phyloP scores from a whole-genome alignment of 306 rosid species.

The Begonia masoniana region DNA sequence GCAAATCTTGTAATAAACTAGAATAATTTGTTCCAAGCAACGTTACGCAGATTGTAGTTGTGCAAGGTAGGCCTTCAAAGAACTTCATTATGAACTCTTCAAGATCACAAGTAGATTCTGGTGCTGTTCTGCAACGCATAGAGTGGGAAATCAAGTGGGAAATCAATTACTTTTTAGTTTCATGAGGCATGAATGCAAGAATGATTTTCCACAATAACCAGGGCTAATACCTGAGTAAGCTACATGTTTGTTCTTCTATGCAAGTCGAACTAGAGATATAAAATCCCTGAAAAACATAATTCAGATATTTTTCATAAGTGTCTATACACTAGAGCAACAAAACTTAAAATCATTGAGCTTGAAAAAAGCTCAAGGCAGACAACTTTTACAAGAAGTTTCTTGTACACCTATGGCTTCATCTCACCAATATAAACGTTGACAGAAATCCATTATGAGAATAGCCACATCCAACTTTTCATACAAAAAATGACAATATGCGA shows the following conservation, averaged over 20 bases:
- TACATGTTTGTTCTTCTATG: conserved; percentile 19
- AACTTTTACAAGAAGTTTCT: too few species aligned
- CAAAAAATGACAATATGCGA: too few species aligned
- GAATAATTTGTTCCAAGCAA: conserved; percentile 54
- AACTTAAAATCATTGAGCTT: too few species aligned
- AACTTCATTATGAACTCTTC: conserved; percentile 45
- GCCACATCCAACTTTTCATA: too few species aligned
- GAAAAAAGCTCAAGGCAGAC: too few species aligned
- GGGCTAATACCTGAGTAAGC: conserved; percentile 35
- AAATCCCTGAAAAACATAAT: conserved; percentile 29
- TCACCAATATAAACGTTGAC: too few species aligned
- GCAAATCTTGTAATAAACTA: conserved; percentile 45
- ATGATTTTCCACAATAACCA: conserved; percentile 13
- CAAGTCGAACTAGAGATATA: conserved; percentile 29
- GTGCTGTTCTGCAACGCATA: conserved; percentile 42
- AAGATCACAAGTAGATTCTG: conserved; percentile 43
- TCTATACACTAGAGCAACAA: not conserved
- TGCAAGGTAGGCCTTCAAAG: conserved; percentile 54
- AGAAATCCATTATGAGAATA: too few species aligned
- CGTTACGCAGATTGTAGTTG: conserved; percentile 49
- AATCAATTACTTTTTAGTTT: not conserved
- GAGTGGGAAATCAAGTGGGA: conserved; percentile 7
- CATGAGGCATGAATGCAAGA: conserved; percentile 5
- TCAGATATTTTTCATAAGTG: not conserved
- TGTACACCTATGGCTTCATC: too few species aligned